Evolutionary conservation across 768 basidiomycete genomes (phyloP).

Genomic region (Amanita rubescens): DNA sequence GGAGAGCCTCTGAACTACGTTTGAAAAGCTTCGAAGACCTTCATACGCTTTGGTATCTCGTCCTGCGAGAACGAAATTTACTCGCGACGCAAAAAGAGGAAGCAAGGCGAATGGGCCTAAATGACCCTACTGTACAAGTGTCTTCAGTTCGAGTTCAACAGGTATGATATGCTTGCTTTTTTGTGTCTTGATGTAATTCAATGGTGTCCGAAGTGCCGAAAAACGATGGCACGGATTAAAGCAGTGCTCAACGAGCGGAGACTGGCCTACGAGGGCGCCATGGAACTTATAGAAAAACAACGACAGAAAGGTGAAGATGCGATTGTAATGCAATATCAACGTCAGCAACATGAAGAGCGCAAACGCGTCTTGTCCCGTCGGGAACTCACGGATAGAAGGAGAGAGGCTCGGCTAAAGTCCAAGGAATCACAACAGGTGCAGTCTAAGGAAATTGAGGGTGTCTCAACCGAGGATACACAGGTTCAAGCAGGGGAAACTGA

Average conservation of each 20-base stretch:
- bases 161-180: conserved; percentile 27
- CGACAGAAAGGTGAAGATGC: conserved; percentile 21
- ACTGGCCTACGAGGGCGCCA: conserved; percentile 71
- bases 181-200: conserved; percentile 2
- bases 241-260: conserved; percentile 86
- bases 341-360: conserved; percentile 14
- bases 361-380: conserved; percentile 11
- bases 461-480: not conserved
- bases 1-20: conserved; percentile 81
- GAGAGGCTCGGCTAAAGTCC: conserved; percentile 6
- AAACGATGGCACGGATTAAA: conserved; percentile 97
- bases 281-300: conserved; percentile 32
- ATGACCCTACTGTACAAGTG: conserved; percentile 22
- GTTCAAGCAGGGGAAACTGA: not conserved
- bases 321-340: conserved; percentile 21
- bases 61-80: conserved; percentile 83
- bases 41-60: conserved; percentile 92
- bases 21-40: conserved; percentile 89
- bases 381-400: conserved; percentile 11
- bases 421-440: conserved; percentile 6
- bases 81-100: conserved; percentile 85
- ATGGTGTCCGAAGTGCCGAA: conserved; percentile 55
- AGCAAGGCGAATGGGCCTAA: conserved; percentile 51
- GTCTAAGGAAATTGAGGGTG: not conserved
- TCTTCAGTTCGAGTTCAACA: conserved; percentile 33